Base-by-base conservation (phyloP, 495 filamentous ascomycete genomes). In the Saxispiralis lemnorum region DNA sequence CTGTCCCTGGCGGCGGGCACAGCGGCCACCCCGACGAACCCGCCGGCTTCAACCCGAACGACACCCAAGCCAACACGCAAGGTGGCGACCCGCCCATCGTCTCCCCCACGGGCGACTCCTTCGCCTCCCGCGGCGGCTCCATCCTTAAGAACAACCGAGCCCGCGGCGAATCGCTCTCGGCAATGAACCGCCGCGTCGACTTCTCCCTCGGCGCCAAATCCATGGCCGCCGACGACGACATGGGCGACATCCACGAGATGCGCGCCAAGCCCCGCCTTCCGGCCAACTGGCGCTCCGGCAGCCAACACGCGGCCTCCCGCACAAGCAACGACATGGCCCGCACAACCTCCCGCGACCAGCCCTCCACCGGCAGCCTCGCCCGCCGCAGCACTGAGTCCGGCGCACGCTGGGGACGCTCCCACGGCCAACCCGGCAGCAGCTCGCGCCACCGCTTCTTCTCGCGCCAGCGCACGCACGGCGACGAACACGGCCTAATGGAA, bases 121-220 rank as follows among this genome's bases (percentile, higher is more conserved):
- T 28, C 9, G 24, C 24, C 24, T 28, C 35, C n/a, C 47, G 38
- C 61, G 69, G 33, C 63, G 63, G 47, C 12, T 73, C 71, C 1
- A 74, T 77, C 48, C 60, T 76, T 44, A 69, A 65, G 46, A 46
- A 53, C n/a, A 55, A 58, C 10, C 66, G 76, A 3, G 56, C 63
- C 14, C 71, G 73, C 18, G 71, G 71, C 34, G 68, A 75, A 45
- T 71, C 71, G 0, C 49, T 69, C 16, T 64, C 68, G 1, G 52
- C 54, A 12, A 72, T 75, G 58, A 66, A 65, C 39, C 75, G 75
- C 33, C 75, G 79, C 20, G 76, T 83, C 21, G 81, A 85, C 53
- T 85, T 85, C 60, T 81, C 78, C 5, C 65, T 83, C 6, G 81
- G 81, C 19, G 79, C 82, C 63, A 66, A 64, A 31, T 66, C 70